Conservation (phyloP, 208 protist genomes). For the Balamuthia mandrillaris region DNA sequence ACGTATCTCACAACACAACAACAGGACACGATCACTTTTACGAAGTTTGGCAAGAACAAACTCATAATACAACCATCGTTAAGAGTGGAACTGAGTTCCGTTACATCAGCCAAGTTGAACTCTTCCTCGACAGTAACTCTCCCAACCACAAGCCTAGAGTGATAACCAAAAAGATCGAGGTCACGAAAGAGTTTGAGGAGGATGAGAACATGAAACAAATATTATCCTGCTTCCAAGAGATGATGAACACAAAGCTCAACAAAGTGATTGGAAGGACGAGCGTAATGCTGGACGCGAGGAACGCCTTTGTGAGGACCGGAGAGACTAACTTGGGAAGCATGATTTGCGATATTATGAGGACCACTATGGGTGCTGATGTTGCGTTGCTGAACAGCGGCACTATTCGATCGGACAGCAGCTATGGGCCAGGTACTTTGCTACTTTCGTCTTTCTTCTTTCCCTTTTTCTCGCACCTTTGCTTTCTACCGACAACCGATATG, state of each 20-base stretch:
- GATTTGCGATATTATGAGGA: background rate
- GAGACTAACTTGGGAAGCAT: conserved; percentile 23
- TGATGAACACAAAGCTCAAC: background rate
- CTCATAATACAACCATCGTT: background rate
- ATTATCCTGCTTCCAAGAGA: background rate
- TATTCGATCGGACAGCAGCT: background rate
- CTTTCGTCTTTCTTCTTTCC: background rate
- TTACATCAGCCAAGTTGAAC: background rate
- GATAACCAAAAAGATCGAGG: background rate
- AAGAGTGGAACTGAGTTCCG: conserved; percentile 35
- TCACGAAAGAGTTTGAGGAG: conserved; percentile 21
- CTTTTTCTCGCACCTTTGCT: background rate
- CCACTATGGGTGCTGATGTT: background rate
- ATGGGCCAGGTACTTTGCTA: background rate
- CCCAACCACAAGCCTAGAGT: background rate
- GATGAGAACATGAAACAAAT: background rate
- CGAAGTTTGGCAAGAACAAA: background rate
- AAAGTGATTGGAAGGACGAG: conserved; percentile 29
- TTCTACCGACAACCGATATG: background rate
- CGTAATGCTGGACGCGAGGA: conserved; percentile 22
- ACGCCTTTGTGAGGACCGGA: background rate
- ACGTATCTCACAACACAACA: no score
- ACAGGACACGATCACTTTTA: conserved; percentile 43
- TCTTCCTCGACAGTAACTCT: background rate
- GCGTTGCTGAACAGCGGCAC: conserved; percentile 5